Evolutionary conservation across 495 filamentous ascomycete genomes (phyloP), one percentile per base, ranked within the genome.

Genomic region (Pyrenula aspistea): DNA sequence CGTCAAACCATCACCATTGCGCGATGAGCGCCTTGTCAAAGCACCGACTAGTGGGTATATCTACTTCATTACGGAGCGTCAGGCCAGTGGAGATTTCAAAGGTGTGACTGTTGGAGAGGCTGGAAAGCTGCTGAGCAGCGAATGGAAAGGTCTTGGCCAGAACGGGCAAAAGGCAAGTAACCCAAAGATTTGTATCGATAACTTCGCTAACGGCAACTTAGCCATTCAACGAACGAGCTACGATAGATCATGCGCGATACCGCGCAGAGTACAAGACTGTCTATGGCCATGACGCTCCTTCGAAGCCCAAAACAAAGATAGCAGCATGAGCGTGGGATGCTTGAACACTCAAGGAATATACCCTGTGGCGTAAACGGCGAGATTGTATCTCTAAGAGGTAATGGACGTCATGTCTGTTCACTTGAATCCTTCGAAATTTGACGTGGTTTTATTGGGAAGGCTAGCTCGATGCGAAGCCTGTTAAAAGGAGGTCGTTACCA

Each of bases 11-110:
- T 2, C 1, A 1, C 49, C 21, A 2, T 60, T 89, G 58, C 58
- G 64, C 0, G 88, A 91, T 63, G 74, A 81, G 10, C 79, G 88
- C 12, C 58, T 69, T 22, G 81, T 84, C 52, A 85, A 82, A 62
- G 36, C 57, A 1, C 69, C 75, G 10, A 0, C 15, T 0, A 64
- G 36, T 3, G 3, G 72, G 2, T 90, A 62, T 61, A 20, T 57
- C 0, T 51, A 65, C 1, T 92, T 79, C 65, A 42, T 59, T 52
- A 68, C 58, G 54, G 74, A 83, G 22, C 75, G 81, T 24, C 56
- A 57, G 10, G 62, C 59, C 2, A 68, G 67, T 53, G 75, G 75
- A 15, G 83, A 84, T 8, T 69, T 80, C 53, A 71, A 66, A 31
- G 59, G 67, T 24, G 63, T 73, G 22, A 0, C 36, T 0, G 0